These are phyloP conservation scores for Rhodotorula graminis DNA, from an alignment of 768 basidiomycete genomes.

Conservation along the genomic window DNA sequence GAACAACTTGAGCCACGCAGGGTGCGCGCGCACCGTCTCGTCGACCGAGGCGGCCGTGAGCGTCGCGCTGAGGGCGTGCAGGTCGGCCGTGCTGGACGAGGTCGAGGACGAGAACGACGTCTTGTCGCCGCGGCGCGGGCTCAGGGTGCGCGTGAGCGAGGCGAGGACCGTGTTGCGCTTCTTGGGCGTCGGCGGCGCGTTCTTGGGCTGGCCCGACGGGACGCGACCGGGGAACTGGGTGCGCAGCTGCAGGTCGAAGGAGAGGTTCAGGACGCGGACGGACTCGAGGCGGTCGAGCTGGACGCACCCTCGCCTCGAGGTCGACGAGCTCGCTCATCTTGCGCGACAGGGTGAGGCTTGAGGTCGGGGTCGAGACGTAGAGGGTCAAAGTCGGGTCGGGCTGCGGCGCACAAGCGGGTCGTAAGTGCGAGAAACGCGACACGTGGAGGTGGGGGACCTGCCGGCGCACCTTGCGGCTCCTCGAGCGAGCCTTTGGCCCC, in stretches of 20 bases:
- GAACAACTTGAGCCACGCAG: conserved; percentile 80
- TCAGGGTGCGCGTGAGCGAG: conserved; percentile 32
- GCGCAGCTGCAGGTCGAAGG: conserved; percentile 51
- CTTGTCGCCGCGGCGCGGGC: conserved; percentile 42
- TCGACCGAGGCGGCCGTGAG: conserved; percentile 73
- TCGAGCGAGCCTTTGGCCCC: conserved; percentile 54
- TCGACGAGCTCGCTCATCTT: conserved; percentile 71
- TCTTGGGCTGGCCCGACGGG: conserved; percentile 50
- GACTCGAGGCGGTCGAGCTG: not conserved
- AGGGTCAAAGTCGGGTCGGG: conserved; percentile 41
- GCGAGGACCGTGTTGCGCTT: conserved; percentile 36
- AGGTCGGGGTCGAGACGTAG: conserved; percentile 64
- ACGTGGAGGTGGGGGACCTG: no score
- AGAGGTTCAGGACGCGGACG: not conserved
- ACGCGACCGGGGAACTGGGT: conserved; percentile 57
- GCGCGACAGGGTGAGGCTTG: conserved; percentile 80
- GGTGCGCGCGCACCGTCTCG: conserved; percentile 58
- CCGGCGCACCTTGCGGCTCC: conserved; percentile 47
- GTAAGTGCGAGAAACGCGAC: no score
- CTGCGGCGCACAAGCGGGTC: not conserved
- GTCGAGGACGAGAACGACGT: conserved; percentile 55
- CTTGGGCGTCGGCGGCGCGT: not conserved
- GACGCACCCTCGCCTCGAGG: conserved; percentile 60
- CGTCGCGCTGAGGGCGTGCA: conserved; percentile 65
- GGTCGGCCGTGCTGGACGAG: conserved; percentile 31